Percentiles rank a stretch among this genome's conserved stretches.
These are phyloP conservation scores for Coix lacrymajobi DNA, from an alignment of 176 grass and related monocot genomes.

Conservation along the genomic window DNA sequence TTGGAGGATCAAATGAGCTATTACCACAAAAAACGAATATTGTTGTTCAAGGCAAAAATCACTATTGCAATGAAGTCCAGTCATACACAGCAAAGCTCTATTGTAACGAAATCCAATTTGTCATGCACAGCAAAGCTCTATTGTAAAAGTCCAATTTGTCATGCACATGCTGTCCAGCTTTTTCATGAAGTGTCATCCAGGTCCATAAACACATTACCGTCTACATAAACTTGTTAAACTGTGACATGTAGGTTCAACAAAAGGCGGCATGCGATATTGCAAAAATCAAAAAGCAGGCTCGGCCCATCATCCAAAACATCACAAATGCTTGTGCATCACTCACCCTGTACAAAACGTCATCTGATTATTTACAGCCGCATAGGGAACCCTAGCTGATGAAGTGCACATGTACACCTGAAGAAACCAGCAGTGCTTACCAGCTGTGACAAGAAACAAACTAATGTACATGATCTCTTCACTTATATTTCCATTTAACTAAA, in stretches of 20 bases:
- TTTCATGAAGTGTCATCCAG: neutral
- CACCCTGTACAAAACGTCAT: constrained; percentile 5
- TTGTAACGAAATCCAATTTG: too few relatives aligned
- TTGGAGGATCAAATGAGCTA: too few relatives aligned
- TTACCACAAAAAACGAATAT: too few relatives aligned
- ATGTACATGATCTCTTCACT: constrained; percentile 17
- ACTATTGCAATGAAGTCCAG: too few relatives aligned
- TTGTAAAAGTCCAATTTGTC: neutral
- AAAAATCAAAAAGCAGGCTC: neutral
- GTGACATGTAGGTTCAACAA: neutral
- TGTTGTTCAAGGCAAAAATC: too few relatives aligned
- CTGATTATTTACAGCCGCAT: constrained; percentile 31
- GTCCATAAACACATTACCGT: neutral
- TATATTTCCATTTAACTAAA: constrained; percentile 11
- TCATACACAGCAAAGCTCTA: neutral
- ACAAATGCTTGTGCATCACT: neutral
- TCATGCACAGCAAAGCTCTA: neutral
- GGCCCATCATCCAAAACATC: neutral
- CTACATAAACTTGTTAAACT: neutral
- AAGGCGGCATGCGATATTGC: neutral
- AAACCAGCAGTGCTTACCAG: neutral
- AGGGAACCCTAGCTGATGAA: constrained; percentile 1
- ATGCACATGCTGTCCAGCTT: neutral
- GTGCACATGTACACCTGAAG: neutral
- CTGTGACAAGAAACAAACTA: neutral